Evolutionary conservation across 805 yeast species (phyloP), one percentile per base, ranked within the genome.

Genomic region (Zygotorulaspora chibaensis): DNA sequence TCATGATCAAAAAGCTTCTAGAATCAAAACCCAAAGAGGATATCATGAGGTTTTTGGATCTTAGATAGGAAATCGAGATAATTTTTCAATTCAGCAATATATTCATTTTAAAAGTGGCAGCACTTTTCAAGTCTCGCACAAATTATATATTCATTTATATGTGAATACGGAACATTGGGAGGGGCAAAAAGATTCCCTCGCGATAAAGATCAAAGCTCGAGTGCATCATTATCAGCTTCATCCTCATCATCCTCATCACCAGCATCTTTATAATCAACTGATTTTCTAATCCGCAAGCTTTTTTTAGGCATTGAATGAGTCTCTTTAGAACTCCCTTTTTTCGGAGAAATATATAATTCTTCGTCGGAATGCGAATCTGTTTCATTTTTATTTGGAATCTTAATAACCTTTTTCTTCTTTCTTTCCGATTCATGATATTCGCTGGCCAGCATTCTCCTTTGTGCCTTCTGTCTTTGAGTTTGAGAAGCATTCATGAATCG

Each of bases 11-110:
- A 56, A 68, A 71, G 54, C 66, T 90, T 42, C 74, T 90, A 63
- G 74, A 78, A 51, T 49, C 76, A 35, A 89, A 85, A 62, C 96
- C 96, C 1, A 75, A 76, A 53, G 87, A 80, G 3, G 75, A 77
- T 39, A 63, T 89, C 36, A 42, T 87, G 52, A 64, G 76, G 36
- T 84, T 87, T 60, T 70, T 88, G 46, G 68, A 68, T 46, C 52
- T 59, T n/a, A 43, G 47, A 20, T 30, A 49, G 30, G 43, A 29
- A 31, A 31, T 12, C 36, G 25, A 26, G 26, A 20, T 20, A 7
- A 20, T 20, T 7, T 20, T 20, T 7, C 7, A 20, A 20, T 20
- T 20, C 25, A 20, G 25, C 25, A 20, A 20, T 20, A 20, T 20
- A 20, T 20, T 20, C 25, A 20, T 20, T 20, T 12, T 29, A 5